Conservation (phyloP, 495 filamentous ascomycete genomes). For the Annulohypoxylon nitens region DNA sequence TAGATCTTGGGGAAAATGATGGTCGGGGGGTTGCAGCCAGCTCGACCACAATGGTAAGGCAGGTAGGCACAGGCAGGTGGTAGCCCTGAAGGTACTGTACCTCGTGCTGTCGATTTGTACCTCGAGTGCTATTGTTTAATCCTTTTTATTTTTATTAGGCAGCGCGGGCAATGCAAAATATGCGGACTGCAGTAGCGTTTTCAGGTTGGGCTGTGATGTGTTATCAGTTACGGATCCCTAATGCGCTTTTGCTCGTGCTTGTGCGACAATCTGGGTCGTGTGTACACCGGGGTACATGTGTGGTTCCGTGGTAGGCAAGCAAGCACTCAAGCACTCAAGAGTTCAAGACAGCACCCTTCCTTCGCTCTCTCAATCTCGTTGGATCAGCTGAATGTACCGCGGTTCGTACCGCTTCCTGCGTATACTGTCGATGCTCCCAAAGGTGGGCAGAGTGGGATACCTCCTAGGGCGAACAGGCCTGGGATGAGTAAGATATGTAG, state of each 20-base stretch:
- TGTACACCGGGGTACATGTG: slow-evolving; percentile 37
- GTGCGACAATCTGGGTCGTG: slow-evolving; percentile 33
- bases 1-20: slow-evolving; percentile 48
- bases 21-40: slow-evolving; percentile 42
- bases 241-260: slow-evolving; percentile 44
- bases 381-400: slow-evolving; percentile 18
- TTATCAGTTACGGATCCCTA: slow-evolving; percentile 45
- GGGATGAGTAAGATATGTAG: not conserved
- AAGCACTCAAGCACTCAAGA: not conserved
- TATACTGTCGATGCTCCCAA: not conserved
- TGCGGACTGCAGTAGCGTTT: slow-evolving; percentile 12
- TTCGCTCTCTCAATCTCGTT: slow-evolving; percentile 5
- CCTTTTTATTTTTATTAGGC: slow-evolving; percentile 29
- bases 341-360: slow-evolving; percentile 6
- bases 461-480: not conserved
- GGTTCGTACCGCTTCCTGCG: slow-evolving; percentile 19
- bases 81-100: not conserved
- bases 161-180: slow-evolving; percentile 39
- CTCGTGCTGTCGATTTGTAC: not conserved
- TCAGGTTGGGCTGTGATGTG: slow-evolving; percentile 41
- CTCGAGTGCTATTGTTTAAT: not conserved
- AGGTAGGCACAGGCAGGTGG: slow-evolving; percentile 10
- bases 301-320: slow-evolving; percentile 34
- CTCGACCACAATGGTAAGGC: slow-evolving; percentile 36
- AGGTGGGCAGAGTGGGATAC: not conserved